A percentile compares a stretch with the other conserved stretches of the same genome.
Conservation (phyloP, 495 filamentous ascomycete genomes). For the Geopyxis carbonaria region DNA sequence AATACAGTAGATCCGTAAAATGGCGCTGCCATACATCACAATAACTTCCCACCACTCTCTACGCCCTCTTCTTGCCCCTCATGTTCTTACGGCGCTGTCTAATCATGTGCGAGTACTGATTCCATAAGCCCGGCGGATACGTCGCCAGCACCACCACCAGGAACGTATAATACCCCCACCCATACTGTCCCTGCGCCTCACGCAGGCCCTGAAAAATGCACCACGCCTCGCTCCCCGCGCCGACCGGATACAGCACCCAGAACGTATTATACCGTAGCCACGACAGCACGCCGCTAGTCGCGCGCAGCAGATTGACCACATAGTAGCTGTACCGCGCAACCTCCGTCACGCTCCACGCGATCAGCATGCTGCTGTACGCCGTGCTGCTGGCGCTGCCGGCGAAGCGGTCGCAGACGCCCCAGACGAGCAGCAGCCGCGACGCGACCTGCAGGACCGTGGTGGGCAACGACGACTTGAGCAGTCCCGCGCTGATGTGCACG, state of each 20-base stretch:
- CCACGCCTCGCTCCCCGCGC: constrained; percentile 68
- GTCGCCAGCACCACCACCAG: constrained; percentile 46
- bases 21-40: too few species aligned
- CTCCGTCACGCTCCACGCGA: constrained; percentile 75
- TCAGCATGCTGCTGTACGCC: constrained; percentile 53
- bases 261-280: constrained; percentile 94
- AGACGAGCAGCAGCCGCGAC: constrained; percentile 65
- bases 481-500: constrained; percentile 52
- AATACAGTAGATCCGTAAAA: too few species aligned
- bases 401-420: constrained; percentile 56
- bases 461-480: constrained; percentile 67
- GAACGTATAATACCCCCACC: constrained; percentile 38
- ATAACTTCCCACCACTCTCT: too few species aligned
- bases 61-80: constrained; percentile 33
- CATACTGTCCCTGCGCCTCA: constrained; percentile 36
- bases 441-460: constrained; percentile 85
- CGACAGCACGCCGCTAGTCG: constrained; percentile 42
- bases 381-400: constrained; percentile 34
- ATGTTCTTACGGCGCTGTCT: constrained; percentile 63
- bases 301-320: constrained; percentile 46
- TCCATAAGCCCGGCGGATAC: constrained; percentile 73
- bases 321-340: constrained; percentile 82
- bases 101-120: constrained; percentile 91
- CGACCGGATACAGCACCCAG: constrained; percentile 78
- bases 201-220: constrained; percentile 50